Evolutionary conservation across 176 grass and related monocot species (phyloP), one percentile per base, ranked within the genome.

Genomic region (Aegilops bicornis): DNA sequence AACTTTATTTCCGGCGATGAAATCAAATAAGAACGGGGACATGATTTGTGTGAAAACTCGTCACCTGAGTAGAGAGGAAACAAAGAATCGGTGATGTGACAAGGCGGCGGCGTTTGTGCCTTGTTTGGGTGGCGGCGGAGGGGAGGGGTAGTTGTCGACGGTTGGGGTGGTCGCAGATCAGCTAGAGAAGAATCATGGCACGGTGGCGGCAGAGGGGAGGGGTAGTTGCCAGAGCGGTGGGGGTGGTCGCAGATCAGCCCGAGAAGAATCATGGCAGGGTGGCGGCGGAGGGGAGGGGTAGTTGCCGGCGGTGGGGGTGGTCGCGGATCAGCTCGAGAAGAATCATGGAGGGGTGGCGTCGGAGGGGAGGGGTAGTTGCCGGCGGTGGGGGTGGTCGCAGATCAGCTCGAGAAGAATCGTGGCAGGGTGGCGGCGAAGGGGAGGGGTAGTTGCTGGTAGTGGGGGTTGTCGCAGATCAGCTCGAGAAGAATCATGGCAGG

Each of bases 21-120:
- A 43, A 14, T 13, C 22, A 24, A 1, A 22, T 14, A 40, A 72
- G 69, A 24, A 8, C 3, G 2, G 42, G 1, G 29, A 3, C 1
- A 27, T 1, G 23, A 7, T 16, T 1, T 1, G 5, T 2, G 23
- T 7, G 1, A 0, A 47, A 42, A 47, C 3, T 3, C 3, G 1
- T 2, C 5, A 45, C 7, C 2, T 47, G 40, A 7, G 43, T 25
- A 47, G 3, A 47, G 6, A 14, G 40, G n/a, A 4, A 8, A 13
- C 23, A 47, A 27, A 74, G 3, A 27, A 45, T 15, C 12, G 1
- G 10, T 10, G 10, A 73, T 14, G 23, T 54, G 50, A 52, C 48
- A 54, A 48, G n/a, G 45, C 8, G 13, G 1, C 1, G 7, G 15
- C 10, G 13, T 29, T 50, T 75, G 14, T 17, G 16, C 24, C 7